phyloP scores from a whole-genome alignment of 2,329 filamentous ascomycete species.

The Neodidymelliopsis sp. region DNA sequence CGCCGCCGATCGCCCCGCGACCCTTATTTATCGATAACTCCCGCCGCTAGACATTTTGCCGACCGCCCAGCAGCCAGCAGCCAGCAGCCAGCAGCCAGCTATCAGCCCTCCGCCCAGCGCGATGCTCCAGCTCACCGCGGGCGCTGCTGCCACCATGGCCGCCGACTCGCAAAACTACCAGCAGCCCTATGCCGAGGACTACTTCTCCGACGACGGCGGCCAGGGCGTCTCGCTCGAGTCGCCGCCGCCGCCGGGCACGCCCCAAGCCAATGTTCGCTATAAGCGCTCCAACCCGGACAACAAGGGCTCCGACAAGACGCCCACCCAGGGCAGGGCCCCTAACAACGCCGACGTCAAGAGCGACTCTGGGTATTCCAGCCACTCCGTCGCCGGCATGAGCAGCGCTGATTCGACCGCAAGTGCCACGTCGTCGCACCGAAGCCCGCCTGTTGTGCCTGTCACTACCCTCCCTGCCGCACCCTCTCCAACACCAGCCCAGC shows the following conservation, averaged over 20 bases:
- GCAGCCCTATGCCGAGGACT: slow-evolving; percentile 50
- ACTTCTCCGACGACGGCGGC: slow-evolving; percentile 49
- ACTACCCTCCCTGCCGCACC: slow-evolving; percentile 21
- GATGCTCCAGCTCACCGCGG: slow-evolving; percentile 8
- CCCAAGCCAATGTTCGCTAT: slow-evolving; percentile 60
- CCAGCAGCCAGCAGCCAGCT: slow-evolving; percentile 3
- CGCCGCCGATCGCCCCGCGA: slow-evolving; percentile 25
- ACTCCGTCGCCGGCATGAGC: slow-evolving; percentile 60
- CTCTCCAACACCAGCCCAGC: slow-evolving; percentile 7
- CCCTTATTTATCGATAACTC: slow-evolving; percentile 28
- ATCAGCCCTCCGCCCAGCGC: slow-evolving; percentile 13
- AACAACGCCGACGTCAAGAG: slow-evolving; percentile 59
- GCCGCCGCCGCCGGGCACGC: slow-evolving; percentile 51
- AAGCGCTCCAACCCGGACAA: slow-evolving; percentile 55
- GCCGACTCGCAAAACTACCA: slow-evolving; percentile 35
- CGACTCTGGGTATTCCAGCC: slow-evolving; percentile 70
- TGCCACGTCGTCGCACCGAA: slow-evolving; percentile 40
- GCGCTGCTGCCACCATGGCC: slow-evolving; percentile 17
- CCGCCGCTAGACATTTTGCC: slow-evolving; percentile 31
- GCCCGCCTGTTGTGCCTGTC: slow-evolving; percentile 30
- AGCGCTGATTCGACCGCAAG: slow-evolving; percentile 61
- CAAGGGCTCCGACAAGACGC: slow-evolving; percentile 43
- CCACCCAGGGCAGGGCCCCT: slow-evolving; percentile 28
- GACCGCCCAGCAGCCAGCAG: slow-evolving; percentile 8
- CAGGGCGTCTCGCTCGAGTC: slow-evolving; percentile 39